phyloP scores from a whole-genome alignment of 768 basidiomycete species.

The Termitomyces sp. region DNA sequence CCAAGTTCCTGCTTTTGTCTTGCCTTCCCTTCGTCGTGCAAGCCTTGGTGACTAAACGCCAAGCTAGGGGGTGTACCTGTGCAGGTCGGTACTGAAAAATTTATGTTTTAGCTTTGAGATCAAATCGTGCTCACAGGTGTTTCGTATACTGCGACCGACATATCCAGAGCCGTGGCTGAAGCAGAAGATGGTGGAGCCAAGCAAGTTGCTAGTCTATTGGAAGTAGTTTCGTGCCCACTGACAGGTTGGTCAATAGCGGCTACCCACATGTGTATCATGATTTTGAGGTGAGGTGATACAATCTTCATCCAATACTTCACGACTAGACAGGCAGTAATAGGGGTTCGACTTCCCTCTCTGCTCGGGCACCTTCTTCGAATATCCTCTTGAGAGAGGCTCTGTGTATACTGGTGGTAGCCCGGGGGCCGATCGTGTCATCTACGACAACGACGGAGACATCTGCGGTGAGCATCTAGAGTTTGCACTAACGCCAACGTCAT shows the following conservation, averaged over 20 bases:
- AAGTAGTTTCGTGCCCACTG: neutral
- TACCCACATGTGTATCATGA: slow-evolving; percentile 28
- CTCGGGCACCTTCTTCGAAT: slow-evolving; percentile 26
- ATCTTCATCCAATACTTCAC: neutral
- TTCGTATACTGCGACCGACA: slow-evolving; percentile 19
- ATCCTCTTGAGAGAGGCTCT: slow-evolving; percentile 22
- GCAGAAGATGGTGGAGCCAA: slow-evolving; percentile 23
- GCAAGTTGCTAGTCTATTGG: slow-evolving; percentile 7
- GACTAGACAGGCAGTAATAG: slow-evolving; percentile 4
- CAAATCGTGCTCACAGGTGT: slow-evolving; percentile 5
- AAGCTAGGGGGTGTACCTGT: slow-evolving; percentile 23
- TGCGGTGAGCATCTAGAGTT: slow-evolving; percentile 22
- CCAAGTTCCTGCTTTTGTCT: slow-evolving; percentile 7
- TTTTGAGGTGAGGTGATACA: slow-evolving; percentile 21
- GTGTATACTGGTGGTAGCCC: slow-evolving; percentile 26
- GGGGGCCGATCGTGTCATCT: slow-evolving; percentile 30
- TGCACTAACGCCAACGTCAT: neutral
- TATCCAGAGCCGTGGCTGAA: slow-evolving; percentile 19
- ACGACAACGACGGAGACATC: slow-evolving; percentile 23
- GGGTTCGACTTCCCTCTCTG: slow-evolving; percentile 26
- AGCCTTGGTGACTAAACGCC: slow-evolving; percentile 20
- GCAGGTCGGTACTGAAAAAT: slow-evolving; percentile 16
- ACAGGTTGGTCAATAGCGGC: slow-evolving; percentile 12
- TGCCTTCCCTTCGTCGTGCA: slow-evolving; percentile 13
- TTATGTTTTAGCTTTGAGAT: neutral